Evolutionary conservation across 768 basidiomycete species (phyloP).

Genomic region (Termitomyces heimii): DNA sequence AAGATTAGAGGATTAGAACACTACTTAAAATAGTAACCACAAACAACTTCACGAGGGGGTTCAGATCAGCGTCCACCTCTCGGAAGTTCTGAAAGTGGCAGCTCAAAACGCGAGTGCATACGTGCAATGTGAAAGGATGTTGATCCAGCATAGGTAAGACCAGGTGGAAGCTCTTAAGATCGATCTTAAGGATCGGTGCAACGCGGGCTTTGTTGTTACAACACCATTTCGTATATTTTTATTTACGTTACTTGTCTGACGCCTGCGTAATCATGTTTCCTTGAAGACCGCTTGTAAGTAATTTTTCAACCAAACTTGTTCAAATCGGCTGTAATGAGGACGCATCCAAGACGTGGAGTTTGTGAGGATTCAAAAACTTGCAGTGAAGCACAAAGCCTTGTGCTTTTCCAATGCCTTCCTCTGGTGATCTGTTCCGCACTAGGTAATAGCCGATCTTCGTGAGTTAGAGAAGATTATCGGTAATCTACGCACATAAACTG

Average conservation of each 20-base stretch:
- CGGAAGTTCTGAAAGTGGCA: background rate
- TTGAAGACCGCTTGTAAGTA: background rate
- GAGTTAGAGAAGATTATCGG: background rate
- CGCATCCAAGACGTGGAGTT: background rate
- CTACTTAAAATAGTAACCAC: background rate
- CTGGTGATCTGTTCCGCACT: conserved; percentile 32
- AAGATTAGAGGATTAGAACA: background rate
- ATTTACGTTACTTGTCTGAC: background rate
- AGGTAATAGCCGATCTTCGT: background rate
- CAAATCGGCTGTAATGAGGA: no score
- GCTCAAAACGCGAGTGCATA: background rate
- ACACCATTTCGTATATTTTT: background rate
- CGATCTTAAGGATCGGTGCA: conserved; percentile 3
- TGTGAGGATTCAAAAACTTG: conserved; percentile 20
- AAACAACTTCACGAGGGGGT: conserved; percentile 13
- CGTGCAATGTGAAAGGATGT: background rate
- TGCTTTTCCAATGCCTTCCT: conserved; percentile 29
- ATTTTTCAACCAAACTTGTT: no score
- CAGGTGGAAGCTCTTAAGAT: background rate
- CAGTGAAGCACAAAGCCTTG: conserved; percentile 26
- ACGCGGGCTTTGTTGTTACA: background rate
- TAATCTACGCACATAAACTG: conserved; percentile 28
- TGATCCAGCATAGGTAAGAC: background rate
- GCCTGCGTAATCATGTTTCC: background rate
- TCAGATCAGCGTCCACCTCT: conserved; percentile 11